Conservation (phyloP, 2,329 filamentous ascomycete species). For the Alternaria arbusti region DNA sequence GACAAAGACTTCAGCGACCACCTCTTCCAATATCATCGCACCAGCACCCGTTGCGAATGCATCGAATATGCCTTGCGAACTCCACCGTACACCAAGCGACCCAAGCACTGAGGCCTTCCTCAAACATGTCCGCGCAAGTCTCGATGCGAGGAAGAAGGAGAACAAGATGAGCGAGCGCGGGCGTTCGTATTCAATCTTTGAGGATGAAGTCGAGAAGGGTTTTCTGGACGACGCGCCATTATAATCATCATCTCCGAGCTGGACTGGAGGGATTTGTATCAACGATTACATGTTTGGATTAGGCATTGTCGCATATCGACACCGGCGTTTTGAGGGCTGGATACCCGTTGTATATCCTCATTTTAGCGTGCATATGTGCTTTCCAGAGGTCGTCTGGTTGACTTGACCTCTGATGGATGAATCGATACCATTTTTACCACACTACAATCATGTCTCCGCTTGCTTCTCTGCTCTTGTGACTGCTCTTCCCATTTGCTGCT, state of each 20-base stretch:
- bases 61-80: background rate
- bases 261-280: background rate
- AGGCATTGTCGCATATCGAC: background rate
- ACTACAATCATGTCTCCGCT: background rate
- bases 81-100: conserved; percentile 7
- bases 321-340: background rate
- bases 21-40: background rate
- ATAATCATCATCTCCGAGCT: background rate
- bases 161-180: background rate
- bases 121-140: conserved; percentile 18
- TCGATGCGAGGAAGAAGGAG: conserved; percentile 14
- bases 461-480: background rate
- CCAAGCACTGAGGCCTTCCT: conserved; percentile 16
- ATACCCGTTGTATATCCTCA: conserved; percentile 1
- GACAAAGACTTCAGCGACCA: background rate
- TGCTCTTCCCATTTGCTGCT: background rate
- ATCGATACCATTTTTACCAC: background rate
- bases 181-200: conserved; percentile 13
- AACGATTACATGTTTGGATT: background rate
- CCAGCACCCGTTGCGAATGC: background rate
- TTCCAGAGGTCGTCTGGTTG: background rate
- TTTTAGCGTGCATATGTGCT: background rate
- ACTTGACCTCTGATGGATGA: background rate
- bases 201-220: conserved; percentile 17
- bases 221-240: conserved; percentile 17